Evolutionary conservation across 2,329 filamentous ascomycete genomes (phyloP).

Genomic region (Daldinia sp.): DNA sequence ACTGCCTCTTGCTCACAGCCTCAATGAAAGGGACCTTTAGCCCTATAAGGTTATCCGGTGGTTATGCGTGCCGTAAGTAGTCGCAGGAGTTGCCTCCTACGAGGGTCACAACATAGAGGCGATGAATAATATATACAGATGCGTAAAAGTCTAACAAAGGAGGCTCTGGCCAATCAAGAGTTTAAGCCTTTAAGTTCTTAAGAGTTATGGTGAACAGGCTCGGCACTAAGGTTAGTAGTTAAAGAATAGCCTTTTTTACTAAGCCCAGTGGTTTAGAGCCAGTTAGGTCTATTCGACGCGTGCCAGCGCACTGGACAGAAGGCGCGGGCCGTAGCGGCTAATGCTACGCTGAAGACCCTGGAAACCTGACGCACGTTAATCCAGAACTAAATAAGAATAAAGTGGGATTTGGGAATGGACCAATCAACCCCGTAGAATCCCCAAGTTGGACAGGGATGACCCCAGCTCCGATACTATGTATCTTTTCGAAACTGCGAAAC

Average conservation of each 20-base stretch:
- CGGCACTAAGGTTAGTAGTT: too few relatives aligned
- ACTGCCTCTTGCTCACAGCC: neutral
- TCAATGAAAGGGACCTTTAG: neutral
- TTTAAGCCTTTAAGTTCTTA: too few relatives aligned
- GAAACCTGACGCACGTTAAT: neutral
- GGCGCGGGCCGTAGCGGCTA: slow-evolving; percentile 30
- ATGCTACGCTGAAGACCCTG: slow-evolving; percentile 8
- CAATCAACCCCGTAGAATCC: neutral
- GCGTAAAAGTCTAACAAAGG: neutral
- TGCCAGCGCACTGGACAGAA: slow-evolving; percentile 24
- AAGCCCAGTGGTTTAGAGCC: slow-evolving; percentile 5
- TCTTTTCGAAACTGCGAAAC: slow-evolving; percentile 8
- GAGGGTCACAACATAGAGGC: neutral
- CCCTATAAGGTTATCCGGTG: neutral
- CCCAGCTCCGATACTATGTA: slow-evolving; percentile 14
- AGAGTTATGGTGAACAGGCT: neutral
- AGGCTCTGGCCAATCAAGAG: neutral
- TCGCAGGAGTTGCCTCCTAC: neutral
- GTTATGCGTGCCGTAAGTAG: neutral
- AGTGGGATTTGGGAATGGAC: neutral
- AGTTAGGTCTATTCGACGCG: neutral
- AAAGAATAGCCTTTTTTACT: neutral
- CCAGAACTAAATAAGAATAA: slow-evolving; percentile 5
- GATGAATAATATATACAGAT: neutral
- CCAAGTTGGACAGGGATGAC: neutral